Evolutionary conservation across 75 land plant species (phyloP).

Genomic region (Pinus tabuliformis): DNA sequence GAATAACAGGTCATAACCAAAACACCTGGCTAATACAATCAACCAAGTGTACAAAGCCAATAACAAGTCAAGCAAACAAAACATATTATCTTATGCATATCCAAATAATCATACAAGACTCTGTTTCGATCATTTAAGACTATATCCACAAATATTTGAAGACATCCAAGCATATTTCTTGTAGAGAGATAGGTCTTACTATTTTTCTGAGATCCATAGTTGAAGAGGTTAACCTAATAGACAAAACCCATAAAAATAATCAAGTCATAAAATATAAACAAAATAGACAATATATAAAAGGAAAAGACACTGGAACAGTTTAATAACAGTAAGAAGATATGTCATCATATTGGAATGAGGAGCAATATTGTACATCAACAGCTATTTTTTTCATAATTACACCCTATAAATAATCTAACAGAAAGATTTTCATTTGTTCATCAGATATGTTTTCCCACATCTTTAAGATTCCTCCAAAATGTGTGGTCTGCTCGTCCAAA

Average conservation of each 20-base stretch:
- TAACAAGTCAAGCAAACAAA: background rate
- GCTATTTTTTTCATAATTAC: constrained; percentile 16
- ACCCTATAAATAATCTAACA: constrained; percentile 37
- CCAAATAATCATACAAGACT: constrained; percentile 60
- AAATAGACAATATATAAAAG: background rate
- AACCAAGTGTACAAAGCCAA: background rate
- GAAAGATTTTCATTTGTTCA: constrained; percentile 24
- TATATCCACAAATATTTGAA: constrained; percentile 38
- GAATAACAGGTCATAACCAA: background rate
- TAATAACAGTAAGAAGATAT: background rate
- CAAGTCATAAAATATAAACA: constrained; percentile 1
- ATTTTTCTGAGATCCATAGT: constrained; percentile 1
- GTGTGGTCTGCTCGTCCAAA: background rate
- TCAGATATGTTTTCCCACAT: constrained; percentile 33
- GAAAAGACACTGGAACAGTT: background rate
- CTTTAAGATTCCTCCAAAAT: constrained; percentile 22
- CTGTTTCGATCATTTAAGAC: constrained; percentile 42
- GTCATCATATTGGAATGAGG: background rate
- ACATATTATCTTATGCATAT: constrained; percentile 65
- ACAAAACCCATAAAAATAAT: constrained; percentile 4
- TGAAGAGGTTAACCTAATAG: constrained; percentile 30
- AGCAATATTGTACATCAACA: constrained; percentile 26
- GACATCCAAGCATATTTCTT: constrained; percentile 21
- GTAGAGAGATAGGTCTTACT: background rate
- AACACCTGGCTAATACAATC: background rate